Evolutionary conservation across 2,329 filamentous ascomycete species (phyloP).

Genomic region (Aquanectria penicillioides): DNA sequence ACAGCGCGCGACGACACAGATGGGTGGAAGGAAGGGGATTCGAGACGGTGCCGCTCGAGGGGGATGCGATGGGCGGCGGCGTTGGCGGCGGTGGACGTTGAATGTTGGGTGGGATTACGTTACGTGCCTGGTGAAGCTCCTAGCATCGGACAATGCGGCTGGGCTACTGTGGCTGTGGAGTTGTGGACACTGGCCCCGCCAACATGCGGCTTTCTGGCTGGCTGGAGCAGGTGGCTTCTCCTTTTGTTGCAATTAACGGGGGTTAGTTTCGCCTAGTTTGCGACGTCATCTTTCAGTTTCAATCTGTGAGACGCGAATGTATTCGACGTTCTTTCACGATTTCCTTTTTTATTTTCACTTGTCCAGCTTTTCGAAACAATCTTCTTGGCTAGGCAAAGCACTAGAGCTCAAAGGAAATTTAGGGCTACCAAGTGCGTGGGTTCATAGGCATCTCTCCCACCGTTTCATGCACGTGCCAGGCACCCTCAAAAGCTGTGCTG

Average conservation of each 20-base stretch:
- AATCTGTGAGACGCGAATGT: no score
- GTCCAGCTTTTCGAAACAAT: no score
- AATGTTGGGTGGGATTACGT: constrained; percentile 40
- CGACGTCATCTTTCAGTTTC: constrained; percentile 15
- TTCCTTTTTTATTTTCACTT: no score
- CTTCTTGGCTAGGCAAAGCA: no score
- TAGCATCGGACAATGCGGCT: constrained; percentile 30
- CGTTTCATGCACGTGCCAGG: no score
- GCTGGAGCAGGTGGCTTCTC: not conserved
- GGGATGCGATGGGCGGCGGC: constrained; percentile 34
- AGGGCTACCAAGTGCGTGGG: no score
- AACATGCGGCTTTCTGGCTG: constrained; percentile 22
- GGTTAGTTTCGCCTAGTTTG: not conserved
- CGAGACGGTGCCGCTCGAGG: constrained; percentile 28
- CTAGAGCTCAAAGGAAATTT: no score
- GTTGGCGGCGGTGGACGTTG: constrained; percentile 35
- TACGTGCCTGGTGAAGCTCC: constrained; percentile 43
- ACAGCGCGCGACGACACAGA: constrained; percentile 29
- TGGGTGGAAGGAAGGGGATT: constrained; percentile 17
- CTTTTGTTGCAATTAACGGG: constrained; percentile 27
- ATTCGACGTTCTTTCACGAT: no score
- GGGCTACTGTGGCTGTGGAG: constrained; percentile 36
- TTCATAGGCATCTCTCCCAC: no score
- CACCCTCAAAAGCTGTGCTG: no score
- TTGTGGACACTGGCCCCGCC: constrained; percentile 33